Evolutionary conservation across 345 rosid genomes (phyloP).

Genomic region (Eucalyptus marginata): DNA sequence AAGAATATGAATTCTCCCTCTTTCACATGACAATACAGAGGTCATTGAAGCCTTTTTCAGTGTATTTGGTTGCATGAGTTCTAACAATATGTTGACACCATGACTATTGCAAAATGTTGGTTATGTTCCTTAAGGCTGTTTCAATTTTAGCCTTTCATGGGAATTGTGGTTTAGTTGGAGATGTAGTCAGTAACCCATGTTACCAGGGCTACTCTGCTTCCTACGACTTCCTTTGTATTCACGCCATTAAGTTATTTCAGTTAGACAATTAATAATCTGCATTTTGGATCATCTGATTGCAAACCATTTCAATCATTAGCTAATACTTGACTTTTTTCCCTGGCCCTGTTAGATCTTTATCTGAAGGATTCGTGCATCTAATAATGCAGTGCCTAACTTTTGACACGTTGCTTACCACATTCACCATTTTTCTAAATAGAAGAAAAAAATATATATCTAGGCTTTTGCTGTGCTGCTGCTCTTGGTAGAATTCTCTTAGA

Average conservation of each 20-base stretch:
- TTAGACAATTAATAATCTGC: neutral
- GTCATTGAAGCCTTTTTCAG: neutral
- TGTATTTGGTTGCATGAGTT: neutral
- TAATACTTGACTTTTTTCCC: neutral
- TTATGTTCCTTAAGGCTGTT: neutral
- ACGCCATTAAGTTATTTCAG: neutral
- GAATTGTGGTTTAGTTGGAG: neutral
- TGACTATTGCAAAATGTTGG: neutral
- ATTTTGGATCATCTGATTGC: neutral
- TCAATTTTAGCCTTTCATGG: neutral
- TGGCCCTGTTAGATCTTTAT: neutral
- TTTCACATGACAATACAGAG: neutral
- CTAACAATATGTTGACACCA: neutral
- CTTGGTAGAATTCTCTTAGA: neutral
- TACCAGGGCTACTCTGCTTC: neutral
- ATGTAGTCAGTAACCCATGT: neutral
- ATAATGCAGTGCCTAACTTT: neutral
- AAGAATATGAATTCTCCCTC: neutral
- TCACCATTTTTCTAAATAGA: neutral
- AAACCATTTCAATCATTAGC: neutral
- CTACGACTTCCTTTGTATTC: neutral
- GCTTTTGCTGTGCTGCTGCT: neutral
- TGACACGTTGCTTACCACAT: neutral
- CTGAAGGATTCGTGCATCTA: neutral
- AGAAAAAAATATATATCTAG: neutral